Base-by-base conservation (phyloP, 257 asterid genomes). In the Solanum chaucha region DNA sequence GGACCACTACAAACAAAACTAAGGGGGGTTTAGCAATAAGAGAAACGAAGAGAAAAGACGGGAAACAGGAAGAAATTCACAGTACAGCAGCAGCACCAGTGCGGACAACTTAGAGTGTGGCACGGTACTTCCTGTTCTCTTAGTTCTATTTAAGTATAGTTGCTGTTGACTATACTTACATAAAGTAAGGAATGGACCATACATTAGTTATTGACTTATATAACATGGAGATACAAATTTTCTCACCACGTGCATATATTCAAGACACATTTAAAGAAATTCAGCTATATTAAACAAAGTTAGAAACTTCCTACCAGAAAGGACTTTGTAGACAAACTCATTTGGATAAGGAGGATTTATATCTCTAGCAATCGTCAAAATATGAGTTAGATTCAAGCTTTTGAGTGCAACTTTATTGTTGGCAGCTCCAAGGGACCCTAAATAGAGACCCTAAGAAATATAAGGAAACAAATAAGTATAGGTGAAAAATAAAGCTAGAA, bases 371-470 rank as follows among this genome's bases (percentile, higher is more conserved):
- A 94, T 92, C 0, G 96, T 95, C 93, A 96, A 89, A 83, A 95
- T 86, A 84, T 94, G 99, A 1, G 98, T 97, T 88, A 95, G 61
- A 51, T 96, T 94, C 89, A 89, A 90, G 88, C 90, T 91, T 71
- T 90, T 91, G 91, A 96, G 89, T 89, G 91, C 93, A 80, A 34
- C 84, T 90, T 84, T 90, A 71, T 92, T 91, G 83, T 86, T 89
- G 67, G 99, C 99, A 91, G 99, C 98, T 87, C 94, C 98, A 40
- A 94, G 86, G n/a, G 99, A 96, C 24, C 99, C 99, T 85, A 96
- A 90, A 90, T 88, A 95, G 77, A 96, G 96, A 80, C 98, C 99
- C 98, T 96, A 93, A 41, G 35, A 88, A 87, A 55, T 36, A 83
- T 77, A 88, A 81, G 26, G 74, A 71, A 68, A 86, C 51, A 64